Conservation (phyloP, 2,329 filamentous ascomycete species). For the Tricladium varicosporioides region DNA sequence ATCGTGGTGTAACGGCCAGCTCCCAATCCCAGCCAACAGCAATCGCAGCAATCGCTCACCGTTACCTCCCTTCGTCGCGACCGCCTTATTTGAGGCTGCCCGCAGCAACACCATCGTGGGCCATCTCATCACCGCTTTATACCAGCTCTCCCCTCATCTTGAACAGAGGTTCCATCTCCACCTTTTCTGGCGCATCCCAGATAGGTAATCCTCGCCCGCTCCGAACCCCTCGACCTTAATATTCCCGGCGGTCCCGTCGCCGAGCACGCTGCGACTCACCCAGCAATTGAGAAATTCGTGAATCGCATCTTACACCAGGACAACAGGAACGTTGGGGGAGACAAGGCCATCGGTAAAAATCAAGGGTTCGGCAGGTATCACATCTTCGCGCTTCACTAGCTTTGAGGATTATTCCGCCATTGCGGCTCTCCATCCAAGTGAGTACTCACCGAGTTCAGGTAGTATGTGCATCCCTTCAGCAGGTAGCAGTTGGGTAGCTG, state of each 20-base stretch:
- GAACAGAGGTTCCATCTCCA: slow-evolving; percentile 1
- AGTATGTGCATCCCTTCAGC: slow-evolving; percentile 12
- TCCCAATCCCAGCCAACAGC: slow-evolving; percentile 26
- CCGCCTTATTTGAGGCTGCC: slow-evolving; percentile 29
- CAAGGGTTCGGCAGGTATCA: slow-evolving; percentile 4
- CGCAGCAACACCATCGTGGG: slow-evolving; percentile 23
- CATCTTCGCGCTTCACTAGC: slow-evolving; percentile 5
- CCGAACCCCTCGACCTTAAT: slow-evolving; percentile 12
- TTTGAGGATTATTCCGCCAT: slow-evolving; percentile 2
- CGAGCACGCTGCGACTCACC: slow-evolving; percentile 9
- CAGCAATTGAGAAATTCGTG: slow-evolving; percentile 20
- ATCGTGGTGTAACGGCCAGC: slow-evolving; percentile 25
- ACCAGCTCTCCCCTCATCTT: slow-evolving; percentile 7
- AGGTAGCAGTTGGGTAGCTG: slow-evolving; percentile 3
- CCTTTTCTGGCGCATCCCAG: slow-evolving; percentile 16
- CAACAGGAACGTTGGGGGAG: slow-evolving; percentile 18
- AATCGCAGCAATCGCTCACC: slow-evolving; percentile 17
- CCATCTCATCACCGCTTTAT: slow-evolving; percentile 20
- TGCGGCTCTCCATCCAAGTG: slow-evolving; percentile 17
- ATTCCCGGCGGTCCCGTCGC: slow-evolving; percentile 13
- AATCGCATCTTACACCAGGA: slow-evolving; percentile 18
- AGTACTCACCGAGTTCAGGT: slow-evolving; percentile 20
- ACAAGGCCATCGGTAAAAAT: slow-evolving; percentile 6
- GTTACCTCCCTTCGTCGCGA: slow-evolving; percentile 16
- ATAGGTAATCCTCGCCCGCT: slow-evolving; percentile 15